phyloP scores from a whole-genome alignment of 164 flowering plant genomes.

The Sedum album region DNA sequence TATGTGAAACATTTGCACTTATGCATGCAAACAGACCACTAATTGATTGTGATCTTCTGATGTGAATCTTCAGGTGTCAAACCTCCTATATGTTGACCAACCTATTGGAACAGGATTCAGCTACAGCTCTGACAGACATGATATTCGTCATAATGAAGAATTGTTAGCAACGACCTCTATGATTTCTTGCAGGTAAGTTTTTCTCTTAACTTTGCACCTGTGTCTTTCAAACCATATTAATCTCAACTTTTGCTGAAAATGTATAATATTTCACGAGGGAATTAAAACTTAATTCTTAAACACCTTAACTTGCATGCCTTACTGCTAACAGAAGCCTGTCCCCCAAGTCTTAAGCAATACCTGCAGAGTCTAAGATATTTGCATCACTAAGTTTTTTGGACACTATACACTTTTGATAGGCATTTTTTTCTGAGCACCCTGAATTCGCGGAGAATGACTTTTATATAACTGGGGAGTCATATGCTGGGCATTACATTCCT shows the following conservation, averaged over 20 bases:
- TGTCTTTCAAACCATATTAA: not conserved
- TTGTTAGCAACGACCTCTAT: constrained; percentile 28
- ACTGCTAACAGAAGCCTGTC: not conserved
- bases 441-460: constrained; percentile 26
- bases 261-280: not conserved
- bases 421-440: constrained; percentile 30
- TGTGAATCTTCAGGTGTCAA: constrained; percentile 20
- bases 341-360: not conserved
- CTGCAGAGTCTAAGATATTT: not conserved
- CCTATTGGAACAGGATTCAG: constrained; percentile 34
- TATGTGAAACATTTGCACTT: too few relatives aligned
- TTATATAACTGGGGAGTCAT: constrained; percentile 29
- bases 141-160: constrained; percentile 23
- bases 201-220: not conserved
- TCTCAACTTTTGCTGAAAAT: not conserved
- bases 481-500: constrained; percentile 21
- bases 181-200: constrained; percentile 29
- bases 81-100: constrained; percentile 29
- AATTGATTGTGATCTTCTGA: too few relatives aligned
- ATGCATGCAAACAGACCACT: too few relatives aligned
- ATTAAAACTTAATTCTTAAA: not conserved
- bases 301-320: not conserved
- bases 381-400: not conserved
- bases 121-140: constrained; percentile 23
- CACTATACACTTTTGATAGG: constrained; percentile 9